Evolutionary conservation across 2,329 filamentous ascomycete species (phyloP).

Genomic region (Penicillium rolfsii): DNA sequence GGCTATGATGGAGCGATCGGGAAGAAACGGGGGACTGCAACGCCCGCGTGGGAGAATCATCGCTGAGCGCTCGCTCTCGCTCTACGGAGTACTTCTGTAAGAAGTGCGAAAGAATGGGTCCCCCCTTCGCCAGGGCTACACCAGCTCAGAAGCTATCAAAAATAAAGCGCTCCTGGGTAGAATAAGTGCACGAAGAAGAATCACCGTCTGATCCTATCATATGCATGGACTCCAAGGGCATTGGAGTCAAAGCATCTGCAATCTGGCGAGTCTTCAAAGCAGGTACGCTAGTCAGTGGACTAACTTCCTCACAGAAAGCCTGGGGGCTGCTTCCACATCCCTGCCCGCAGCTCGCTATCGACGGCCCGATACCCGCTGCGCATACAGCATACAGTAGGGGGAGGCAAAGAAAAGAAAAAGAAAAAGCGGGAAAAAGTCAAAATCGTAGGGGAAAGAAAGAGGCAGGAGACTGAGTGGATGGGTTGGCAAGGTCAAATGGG

Average conservation of each 20-base stretch:
- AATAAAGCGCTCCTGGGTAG: not conserved
- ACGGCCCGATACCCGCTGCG: conserved; percentile 35
- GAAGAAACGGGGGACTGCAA: conserved; percentile 24
- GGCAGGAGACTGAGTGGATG: conserved; percentile 1
- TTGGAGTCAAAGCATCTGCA: not conserved
- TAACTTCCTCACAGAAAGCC: conserved; percentile 4
- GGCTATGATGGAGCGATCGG: conserved; percentile 11
- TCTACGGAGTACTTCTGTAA: not conserved
- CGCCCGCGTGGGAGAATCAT: conserved; percentile 5
- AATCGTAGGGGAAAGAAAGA: not conserved
- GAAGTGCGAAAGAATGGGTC: not conserved
- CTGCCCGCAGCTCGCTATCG: conserved; percentile 34
- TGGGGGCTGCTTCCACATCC: conserved; percentile 22
- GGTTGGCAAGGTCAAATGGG: not conserved
- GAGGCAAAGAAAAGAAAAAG: conserved; percentile 13
- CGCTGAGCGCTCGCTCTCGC: not conserved
- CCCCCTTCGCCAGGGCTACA: not conserved
- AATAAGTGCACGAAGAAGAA: not conserved
- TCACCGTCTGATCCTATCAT: not conserved
- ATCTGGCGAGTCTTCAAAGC: conserved; percentile 1
- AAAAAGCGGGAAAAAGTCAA: conserved; percentile 1
- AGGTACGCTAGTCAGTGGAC: conserved; percentile 11
- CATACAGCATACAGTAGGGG: conserved; percentile 29
- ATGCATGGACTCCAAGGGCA: not conserved
- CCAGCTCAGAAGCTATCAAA: not conserved